Conservation (phyloP, 202 grass and related monocot genomes). For the Schoenoplectus tabernaemontani region DNA sequence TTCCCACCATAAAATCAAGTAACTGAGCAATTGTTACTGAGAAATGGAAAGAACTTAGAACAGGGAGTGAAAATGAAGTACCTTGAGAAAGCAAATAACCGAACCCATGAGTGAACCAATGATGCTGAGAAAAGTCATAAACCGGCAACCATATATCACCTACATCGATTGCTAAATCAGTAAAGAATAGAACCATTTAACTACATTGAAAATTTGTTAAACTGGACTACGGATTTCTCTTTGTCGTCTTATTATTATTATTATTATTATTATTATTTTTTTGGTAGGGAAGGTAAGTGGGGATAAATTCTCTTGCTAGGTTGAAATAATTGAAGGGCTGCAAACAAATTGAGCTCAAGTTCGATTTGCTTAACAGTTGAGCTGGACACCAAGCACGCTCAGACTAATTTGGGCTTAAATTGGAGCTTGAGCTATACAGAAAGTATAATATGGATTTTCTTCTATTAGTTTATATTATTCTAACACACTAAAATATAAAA, state of each 20-base stretch:
- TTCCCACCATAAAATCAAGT: neutral
- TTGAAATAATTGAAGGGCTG: neutral
- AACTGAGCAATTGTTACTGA: neutral
- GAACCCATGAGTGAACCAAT: constrained; percentile 76
- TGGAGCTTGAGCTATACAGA: neutral
- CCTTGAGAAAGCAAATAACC: constrained; percentile 85
- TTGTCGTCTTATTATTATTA: neutral
- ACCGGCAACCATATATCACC: constrained; percentile 66
- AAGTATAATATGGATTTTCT: neutral
- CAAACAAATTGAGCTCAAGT: neutral
- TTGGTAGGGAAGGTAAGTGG: neutral
- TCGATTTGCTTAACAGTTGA: neutral
- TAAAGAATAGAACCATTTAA: neutral
- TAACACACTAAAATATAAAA: neutral
- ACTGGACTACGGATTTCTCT: neutral
- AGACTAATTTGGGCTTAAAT: neutral
- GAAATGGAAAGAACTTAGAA: neutral
- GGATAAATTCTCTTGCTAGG: too few species aligned
- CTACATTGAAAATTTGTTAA: neutral
- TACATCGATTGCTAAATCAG: neutral
- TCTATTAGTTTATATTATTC: neutral
- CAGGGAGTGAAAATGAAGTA: constrained; percentile 7
- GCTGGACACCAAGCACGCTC: neutral
- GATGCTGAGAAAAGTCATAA: constrained; percentile 73
- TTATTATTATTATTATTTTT: too few species aligned